phyloP scores from a whole-genome alignment of 2,329 filamentous ascomycete genomes.

The Drechslerella dactyloides region DNA sequence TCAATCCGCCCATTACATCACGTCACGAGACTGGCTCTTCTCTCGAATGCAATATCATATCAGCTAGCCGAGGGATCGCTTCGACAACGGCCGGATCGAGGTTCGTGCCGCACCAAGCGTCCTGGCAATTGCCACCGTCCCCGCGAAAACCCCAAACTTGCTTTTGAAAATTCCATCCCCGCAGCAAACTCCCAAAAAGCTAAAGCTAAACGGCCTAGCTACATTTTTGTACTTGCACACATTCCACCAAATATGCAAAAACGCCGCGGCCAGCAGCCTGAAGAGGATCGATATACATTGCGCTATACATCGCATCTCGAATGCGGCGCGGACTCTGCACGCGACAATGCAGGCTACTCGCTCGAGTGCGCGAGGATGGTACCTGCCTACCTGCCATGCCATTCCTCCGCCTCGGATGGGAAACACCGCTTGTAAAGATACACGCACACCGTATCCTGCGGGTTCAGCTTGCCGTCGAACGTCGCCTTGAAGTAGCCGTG shows the following conservation, averaged over 20 bases:
- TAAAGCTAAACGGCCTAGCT: conserved; percentile 13
- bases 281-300: neutral
- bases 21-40: conserved; percentile 37
- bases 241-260: conserved; percentile 11
- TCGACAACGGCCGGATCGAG: conserved; percentile 31
- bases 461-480: conserved; percentile 94
- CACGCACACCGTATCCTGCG: conserved; percentile 77
- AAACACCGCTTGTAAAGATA: conserved; percentile 80
- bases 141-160: conserved; percentile 33
- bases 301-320: no score
- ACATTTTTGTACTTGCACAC: no score
- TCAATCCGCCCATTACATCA: conserved; percentile 43
- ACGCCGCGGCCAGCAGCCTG: conserved; percentile 9
- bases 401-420: conserved; percentile 70
- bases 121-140: conserved; percentile 28
- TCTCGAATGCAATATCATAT: neutral
- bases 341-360: no score
- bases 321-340: no score
- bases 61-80: neutral
- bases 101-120: conserved; percentile 27
- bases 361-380: no score
- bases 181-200: conserved; percentile 25
- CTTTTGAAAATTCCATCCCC: conserved; percentile 45
- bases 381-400: conserved; percentile 58
- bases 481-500: conserved; percentile 99